phyloP scores from a whole-genome alignment of 2,329 filamentous ascomycete species.

The Penicillium sp. region DNA sequence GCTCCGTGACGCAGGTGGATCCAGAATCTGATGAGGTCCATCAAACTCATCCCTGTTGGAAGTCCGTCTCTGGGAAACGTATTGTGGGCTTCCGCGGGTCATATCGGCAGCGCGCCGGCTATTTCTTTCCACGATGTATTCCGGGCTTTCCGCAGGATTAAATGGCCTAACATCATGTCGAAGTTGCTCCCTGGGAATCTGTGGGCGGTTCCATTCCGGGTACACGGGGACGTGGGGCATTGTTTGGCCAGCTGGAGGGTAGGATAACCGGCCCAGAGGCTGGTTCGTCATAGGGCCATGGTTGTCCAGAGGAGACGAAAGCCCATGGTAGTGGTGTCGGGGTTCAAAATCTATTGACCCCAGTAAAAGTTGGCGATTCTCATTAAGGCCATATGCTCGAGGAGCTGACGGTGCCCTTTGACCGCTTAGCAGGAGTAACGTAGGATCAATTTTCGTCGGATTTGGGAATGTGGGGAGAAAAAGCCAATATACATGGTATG shows the following conservation, averaged over 20 bases:
- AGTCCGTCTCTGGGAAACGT: constrained; percentile 61
- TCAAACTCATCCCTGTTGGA: constrained; percentile 88
- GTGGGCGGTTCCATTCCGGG: constrained; percentile 34
- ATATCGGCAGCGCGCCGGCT: constrained; percentile 34
- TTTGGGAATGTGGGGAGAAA: constrained; percentile 1
- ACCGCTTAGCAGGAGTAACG: constrained; percentile 25
- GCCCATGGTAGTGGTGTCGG: constrained; percentile 29
- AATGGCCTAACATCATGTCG: constrained; percentile 34
- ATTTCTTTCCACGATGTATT: constrained; percentile 38
- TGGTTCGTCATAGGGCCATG: constrained; percentile 31
- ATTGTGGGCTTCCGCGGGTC: constrained; percentile 32
- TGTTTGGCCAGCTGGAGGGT: constrained; percentile 32
- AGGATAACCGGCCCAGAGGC: constrained; percentile 26
- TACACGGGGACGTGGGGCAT: constrained; percentile 30
- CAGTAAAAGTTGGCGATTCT: constrained; percentile 27
- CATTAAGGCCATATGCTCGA: constrained; percentile 28
- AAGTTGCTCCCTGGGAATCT: constrained; percentile 30
- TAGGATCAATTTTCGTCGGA: constrained; percentile 9
- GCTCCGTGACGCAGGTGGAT: constrained; percentile 67
- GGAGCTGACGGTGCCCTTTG: constrained; percentile 31
- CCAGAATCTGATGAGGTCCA: constrained; percentile 78
- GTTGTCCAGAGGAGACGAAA: constrained; percentile 26
- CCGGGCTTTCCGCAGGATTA: constrained; percentile 32
- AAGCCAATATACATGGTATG: constrained; percentile 10
- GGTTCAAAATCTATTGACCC: constrained; percentile 32